Percentiles rank a stretch among this genome's conserved stretches.
phyloP scores from a whole-genome alignment of 106 monocot genomes.

The Vanilla planifolia region DNA sequence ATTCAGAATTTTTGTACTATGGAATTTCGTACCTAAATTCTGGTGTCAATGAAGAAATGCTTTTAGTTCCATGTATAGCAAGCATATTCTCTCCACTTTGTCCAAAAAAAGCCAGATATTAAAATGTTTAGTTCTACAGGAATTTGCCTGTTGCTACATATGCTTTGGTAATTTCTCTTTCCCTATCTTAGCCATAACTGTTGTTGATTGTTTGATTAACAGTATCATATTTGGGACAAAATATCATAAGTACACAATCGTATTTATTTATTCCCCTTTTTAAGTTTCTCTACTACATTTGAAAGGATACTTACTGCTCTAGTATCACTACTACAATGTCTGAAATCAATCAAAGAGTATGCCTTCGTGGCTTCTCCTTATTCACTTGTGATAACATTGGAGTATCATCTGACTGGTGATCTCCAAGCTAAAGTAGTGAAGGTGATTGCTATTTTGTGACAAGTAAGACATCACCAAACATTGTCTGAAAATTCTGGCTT shows the following conservation, averaged over 20 bases:
- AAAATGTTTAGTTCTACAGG: no score
- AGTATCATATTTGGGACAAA: no score
- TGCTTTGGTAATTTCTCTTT: no score
- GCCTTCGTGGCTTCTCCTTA: constrained; percentile 18
- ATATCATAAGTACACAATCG: neutral
- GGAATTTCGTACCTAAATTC: no score
- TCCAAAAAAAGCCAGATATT: no score
- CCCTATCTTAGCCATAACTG: no score
- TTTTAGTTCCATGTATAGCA: no score
- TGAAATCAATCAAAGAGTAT: constrained; percentile 29
- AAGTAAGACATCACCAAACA: neutral
- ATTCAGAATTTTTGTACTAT: no score
- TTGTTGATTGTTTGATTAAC: no score
- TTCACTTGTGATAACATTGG: constrained; percentile 28
- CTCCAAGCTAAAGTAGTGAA: constrained; percentile 30
- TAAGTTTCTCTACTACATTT: neutral
- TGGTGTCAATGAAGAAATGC: no score
- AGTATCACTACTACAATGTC: constrained; percentile 25
- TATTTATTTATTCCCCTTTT: neutral
- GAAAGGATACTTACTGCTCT: constrained; percentile 31
- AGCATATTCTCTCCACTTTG: no score
- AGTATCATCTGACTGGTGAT: constrained; percentile 30
- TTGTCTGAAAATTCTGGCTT: neutral
- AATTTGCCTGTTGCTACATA: no score
- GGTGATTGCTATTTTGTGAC: constrained; percentile 8